Conservation (phyloP, 805 yeast species). For the Nakazawaea pomicola region DNA sequence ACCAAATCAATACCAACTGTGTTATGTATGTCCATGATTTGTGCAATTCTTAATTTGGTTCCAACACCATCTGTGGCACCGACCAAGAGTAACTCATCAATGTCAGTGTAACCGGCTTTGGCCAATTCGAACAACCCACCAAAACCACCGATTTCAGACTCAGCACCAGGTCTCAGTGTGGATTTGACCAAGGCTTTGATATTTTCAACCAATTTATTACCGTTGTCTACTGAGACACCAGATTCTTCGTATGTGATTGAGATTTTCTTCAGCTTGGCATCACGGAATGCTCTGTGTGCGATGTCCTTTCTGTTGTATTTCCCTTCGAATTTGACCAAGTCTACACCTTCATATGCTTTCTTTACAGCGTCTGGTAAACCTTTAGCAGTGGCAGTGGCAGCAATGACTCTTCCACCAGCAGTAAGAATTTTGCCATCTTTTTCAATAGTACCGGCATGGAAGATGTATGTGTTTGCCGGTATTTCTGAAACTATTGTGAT, state of each 20-base stretch:
- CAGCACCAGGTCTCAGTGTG: conserved; percentile 94
- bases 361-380: conserved; percentile 77
- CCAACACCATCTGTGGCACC: conserved; percentile 99
- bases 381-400: conserved; percentile 80
- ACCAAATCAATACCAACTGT: conserved; percentile 99
- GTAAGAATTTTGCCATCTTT: conserved; percentile 63
- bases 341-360: conserved; percentile 83
- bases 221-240: conserved; percentile 97
- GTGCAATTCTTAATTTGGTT: conserved; percentile 93
- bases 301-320: conserved; percentile 89
- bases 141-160: conserved; percentile 97
- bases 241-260: conserved; percentile 87
- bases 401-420: conserved; percentile 95
- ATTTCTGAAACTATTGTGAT: conserved; percentile 50
- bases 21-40: conserved; percentile 78
- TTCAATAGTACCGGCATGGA: conserved; percentile 91
- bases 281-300: conserved; percentile 92
- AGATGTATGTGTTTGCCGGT: conserved; percentile 63
- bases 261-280: conserved; percentile 26
- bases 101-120: conserved; percentile 75
- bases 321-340: conserved; percentile 62
- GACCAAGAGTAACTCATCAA: conserved; percentile 76
- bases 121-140: conserved; percentile 94
- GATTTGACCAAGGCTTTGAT: conserved; percentile 89
- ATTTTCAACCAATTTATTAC: conserved; percentile 83